Percentiles rank a stretch among this genome's conserved stretches.
These are phyloP conservation scores for Porcisia deanei DNA, from an alignment of 208 protist genomes.

Conservation along the genomic window DNA sequence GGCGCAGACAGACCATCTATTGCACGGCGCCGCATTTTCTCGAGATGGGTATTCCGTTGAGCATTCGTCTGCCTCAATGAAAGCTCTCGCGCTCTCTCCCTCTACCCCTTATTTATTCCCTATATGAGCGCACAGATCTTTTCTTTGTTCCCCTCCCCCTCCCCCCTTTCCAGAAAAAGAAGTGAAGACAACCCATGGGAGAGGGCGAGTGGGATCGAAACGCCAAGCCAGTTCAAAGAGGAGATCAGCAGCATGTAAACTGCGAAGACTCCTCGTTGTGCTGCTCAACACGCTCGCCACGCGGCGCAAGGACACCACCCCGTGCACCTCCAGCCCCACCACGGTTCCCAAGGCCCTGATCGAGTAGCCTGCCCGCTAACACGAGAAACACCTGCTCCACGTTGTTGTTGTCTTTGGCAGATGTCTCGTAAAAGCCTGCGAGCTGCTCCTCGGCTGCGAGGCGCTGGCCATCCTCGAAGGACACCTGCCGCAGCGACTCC, in stretches of 20 bases:
- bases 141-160: too few species aligned
- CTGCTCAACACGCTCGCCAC: conserved; percentile 32
- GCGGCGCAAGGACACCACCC: conserved; percentile 25
- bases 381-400: conserved; percentile 86
- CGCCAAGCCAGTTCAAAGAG: neutral
- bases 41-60: neutral
- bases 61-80: neutral
- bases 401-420: conserved; percentile 86
- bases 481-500: conserved; percentile 83
- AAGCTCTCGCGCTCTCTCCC: neutral
- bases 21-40: too few species aligned
- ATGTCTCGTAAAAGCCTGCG: conserved; percentile 83
- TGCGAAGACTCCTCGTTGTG: conserved; percentile 16
- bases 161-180: neutral
- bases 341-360: conserved; percentile 69
- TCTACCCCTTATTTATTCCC: too few species aligned
- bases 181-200: neutral
- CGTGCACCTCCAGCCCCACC: conserved; percentile 19
- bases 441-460: conserved; percentile 76
- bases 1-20: too few species aligned
- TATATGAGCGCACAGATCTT: neutral
- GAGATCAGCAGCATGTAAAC: conserved; percentile 39
- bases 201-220: neutral
- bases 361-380: conserved; percentile 93
- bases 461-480: conserved; percentile 64